Conservation (phyloP, 2,329 filamentous ascomycete genomes). For the Phaeosphaeria sp. region DNA sequence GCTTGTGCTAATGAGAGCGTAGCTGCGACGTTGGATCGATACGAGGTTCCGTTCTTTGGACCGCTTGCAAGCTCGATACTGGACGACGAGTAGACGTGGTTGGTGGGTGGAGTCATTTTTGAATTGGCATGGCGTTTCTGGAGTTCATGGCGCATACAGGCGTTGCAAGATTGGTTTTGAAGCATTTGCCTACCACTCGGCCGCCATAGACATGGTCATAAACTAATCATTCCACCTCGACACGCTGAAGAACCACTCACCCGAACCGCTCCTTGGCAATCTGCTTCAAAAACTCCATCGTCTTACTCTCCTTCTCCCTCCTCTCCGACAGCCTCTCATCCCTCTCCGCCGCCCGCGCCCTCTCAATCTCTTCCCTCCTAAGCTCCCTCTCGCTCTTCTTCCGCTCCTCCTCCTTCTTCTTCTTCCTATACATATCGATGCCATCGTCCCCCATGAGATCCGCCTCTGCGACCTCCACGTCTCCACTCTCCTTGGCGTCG, state of each 20-base stretch:
- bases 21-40: conserved; percentile 71
- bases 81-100: conserved; percentile 73
- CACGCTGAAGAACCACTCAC: conserved; percentile 8
- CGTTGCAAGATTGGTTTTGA: neutral
- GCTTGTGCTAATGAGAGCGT: neutral
- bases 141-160: conserved; percentile 17
- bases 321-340: conserved; percentile 76
- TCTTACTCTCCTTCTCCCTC: conserved; percentile 79
- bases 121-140: conserved; percentile 7
- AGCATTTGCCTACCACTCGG: neutral
- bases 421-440: conserved; percentile 69
- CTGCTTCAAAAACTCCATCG: conserved; percentile 79
- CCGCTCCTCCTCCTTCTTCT: conserved; percentile 68
- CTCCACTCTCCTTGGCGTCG: conserved; percentile 68
- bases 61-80: conserved; percentile 85
- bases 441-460: conserved; percentile 79
- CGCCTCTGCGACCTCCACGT: conserved; percentile 70
- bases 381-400: conserved; percentile 87
- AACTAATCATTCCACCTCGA: neutral
- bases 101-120: neutral
- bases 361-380: conserved; percentile 77
- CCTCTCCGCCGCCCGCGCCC: conserved; percentile 78
- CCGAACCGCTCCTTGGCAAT: conserved; percentile 76
- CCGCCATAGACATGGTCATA: too few relatives aligned
- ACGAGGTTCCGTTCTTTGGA: conserved; percentile 87